These are phyloP conservation scores for Scopulariopsis brevicaulis DNA, from an alignment of 2,329 filamentous ascomycete species.

Conservation along the genomic window DNA sequence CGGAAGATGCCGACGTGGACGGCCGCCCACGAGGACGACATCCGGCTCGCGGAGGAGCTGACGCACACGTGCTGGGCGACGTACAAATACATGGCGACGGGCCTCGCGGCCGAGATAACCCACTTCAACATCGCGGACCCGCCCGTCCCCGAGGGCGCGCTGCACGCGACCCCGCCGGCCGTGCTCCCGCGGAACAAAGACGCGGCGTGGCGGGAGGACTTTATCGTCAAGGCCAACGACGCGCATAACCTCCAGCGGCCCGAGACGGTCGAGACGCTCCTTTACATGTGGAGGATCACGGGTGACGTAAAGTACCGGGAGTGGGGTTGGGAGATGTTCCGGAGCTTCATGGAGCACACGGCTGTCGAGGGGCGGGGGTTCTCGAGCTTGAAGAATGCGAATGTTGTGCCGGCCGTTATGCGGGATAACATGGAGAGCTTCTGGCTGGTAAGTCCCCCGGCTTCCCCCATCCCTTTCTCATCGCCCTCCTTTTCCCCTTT, in stretches of 20 bases:
- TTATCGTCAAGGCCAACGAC: constrained; percentile 69
- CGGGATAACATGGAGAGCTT: constrained; percentile 98
- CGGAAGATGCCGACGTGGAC: constrained; percentile 63
- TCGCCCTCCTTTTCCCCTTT: background rate
- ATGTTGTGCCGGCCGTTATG: constrained; percentile 53
- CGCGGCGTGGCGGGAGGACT: constrained; percentile 62
- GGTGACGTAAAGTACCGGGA: constrained; percentile 79
- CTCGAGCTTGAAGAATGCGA: constrained; percentile 68
- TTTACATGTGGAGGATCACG: constrained; percentile 99
- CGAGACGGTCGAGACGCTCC: constrained; percentile 90
- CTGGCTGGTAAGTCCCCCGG: constrained; percentile 69
- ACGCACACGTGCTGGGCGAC: constrained; percentile 98
- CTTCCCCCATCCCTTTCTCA: background rate
- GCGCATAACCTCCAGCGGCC: constrained; percentile 88
- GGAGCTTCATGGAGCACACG: constrained; percentile 78
- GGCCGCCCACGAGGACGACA: constrained; percentile 71
- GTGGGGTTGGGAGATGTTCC: constrained; percentile 99
- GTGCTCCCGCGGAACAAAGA: constrained; percentile 2
- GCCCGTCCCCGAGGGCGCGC: constrained; percentile 48
- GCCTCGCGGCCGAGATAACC: constrained; percentile 88
- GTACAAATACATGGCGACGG: constrained; percentile 83
- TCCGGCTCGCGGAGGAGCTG: constrained; percentile 76
- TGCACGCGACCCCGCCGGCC: constrained; percentile 16
- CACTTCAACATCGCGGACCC: constrained; percentile 71
- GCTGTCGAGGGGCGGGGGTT: constrained; percentile 74